Conservation (phyloP, 495 filamentous ascomycete species). For the Aspergillus hancockii region DNA sequence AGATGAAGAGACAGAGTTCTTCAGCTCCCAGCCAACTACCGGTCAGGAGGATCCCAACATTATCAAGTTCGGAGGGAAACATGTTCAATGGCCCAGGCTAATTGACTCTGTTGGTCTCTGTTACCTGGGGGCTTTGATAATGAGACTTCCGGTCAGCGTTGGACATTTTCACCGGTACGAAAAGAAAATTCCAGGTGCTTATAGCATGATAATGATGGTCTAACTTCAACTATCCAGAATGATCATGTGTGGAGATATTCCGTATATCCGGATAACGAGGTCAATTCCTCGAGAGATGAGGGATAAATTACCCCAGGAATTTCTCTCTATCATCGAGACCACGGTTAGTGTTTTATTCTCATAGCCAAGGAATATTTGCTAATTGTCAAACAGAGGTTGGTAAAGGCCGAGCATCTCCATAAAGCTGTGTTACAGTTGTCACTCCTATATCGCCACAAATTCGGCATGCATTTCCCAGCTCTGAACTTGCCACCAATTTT, state of each 20-base stretch:
- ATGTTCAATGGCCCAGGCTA: conserved; percentile 54
- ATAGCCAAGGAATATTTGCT: background rate
- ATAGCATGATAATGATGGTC: background rate
- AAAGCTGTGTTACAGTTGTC: conserved; percentile 58
- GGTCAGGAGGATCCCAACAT: conserved; percentile 29
- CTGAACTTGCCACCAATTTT: conserved; percentile 68
- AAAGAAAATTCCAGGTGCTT: background rate
- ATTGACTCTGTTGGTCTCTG: conserved; percentile 65
- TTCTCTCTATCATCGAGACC: conserved; percentile 57
- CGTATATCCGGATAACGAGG: conserved; percentile 43
- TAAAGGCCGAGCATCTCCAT: conserved; percentile 62
- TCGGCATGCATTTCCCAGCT: conserved; percentile 68
- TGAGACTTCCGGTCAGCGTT: conserved; percentile 64
- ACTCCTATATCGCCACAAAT: conserved; percentile 63
- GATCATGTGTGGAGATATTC: conserved; percentile 48
- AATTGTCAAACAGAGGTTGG: conserved; percentile 30
- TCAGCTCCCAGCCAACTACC: conserved; percentile 51
- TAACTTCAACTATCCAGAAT: conserved; percentile 20
- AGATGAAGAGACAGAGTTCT: conserved; percentile 40
- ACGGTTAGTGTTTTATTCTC: conserved; percentile 36
- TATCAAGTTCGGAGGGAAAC: conserved; percentile 24
- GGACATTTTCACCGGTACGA: conserved; percentile 60
- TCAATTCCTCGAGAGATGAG: conserved; percentile 66
- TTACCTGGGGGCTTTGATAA: conserved; percentile 64
- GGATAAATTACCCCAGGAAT: conserved; percentile 61